Evolutionary conservation across 176 grass and related monocot species (phyloP), one percentile per base, ranked within the genome.

Genomic region (Stipa capillata): DNA sequence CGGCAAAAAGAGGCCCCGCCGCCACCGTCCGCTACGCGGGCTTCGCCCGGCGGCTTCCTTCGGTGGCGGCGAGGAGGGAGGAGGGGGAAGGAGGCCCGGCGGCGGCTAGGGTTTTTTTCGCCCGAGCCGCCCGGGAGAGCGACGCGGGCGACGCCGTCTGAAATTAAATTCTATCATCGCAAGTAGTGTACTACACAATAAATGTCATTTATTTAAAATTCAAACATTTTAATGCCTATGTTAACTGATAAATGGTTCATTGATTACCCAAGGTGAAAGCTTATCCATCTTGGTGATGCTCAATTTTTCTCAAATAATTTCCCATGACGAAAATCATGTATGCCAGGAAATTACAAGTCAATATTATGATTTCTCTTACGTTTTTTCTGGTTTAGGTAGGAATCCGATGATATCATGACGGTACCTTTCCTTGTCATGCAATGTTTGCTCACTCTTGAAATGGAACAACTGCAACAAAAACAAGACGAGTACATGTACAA

Each of bases 371-470:
- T 32, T 65, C 21, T 57, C 39, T 12, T 58, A 13, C 16, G 41
- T 18, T 65, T 48, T 21, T 73, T 69, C 68, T 79, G 86, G 86
- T 79, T 88, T 88, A 79, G 81, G 86, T 88, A 23, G 47, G 28
- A n/a, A 57, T 59, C 8, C n/a, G n/a, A n/a, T 73, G 74, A 41
- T 65, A 24, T 83, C 58, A 69, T 43, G 17, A 49, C 31, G 59
- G n/a, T 34, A 83, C 79, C 29, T 67, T 67, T 79, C 74, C 52
- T 28, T 44, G 27, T 80, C 69, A 80, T 81, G 74, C 9, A 47
- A 34, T 28, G 53, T 29, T 52, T 50, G 61, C 17, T 50, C 27
- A 37, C 51, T 80, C 43, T 39, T 76, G 82, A 89, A 76, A n/a
- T 20, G 29, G 25, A 88, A 84, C 32, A 60, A 51, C 13, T 10